phyloP scores from a whole-genome alignment of 169 alveolate genomes.

The Theileria sp. region DNA sequence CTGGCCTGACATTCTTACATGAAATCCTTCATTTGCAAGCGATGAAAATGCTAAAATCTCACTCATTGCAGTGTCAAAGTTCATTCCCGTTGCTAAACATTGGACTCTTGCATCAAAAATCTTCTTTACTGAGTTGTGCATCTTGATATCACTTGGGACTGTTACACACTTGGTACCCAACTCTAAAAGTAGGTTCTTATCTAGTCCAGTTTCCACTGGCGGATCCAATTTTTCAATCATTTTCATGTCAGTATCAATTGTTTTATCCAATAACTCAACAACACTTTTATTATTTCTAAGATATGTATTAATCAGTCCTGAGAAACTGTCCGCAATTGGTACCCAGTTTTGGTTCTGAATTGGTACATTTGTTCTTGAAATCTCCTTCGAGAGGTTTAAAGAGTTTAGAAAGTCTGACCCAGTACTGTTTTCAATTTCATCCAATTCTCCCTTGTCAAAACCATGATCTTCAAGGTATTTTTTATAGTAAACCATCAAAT shows the following conservation, averaged over 20 bases:
- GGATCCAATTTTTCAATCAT: background rate
- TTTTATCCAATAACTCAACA: background rate
- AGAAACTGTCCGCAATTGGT: background rate
- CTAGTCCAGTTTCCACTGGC: constrained; percentile 72
- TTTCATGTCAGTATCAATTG: background rate
- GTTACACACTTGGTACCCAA: constrained; percentile 82
- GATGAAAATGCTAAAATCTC: constrained; percentile 92
- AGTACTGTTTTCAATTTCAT: constrained; percentile 69
- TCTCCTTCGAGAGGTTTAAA: constrained; percentile 17
- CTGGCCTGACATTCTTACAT: constrained; percentile 90
- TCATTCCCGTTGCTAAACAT: constrained; percentile 76
- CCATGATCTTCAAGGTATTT: constrained; percentile 77
- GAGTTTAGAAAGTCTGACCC: constrained; percentile 16
- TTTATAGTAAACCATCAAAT: constrained; percentile 79
- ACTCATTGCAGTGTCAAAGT: constrained; percentile 90
- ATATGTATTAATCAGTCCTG: background rate
- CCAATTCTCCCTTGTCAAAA: constrained; percentile 75
- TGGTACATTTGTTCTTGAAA: constrained; percentile 78
- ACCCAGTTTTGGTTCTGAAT: constrained; percentile 69
- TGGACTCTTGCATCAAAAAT: constrained; percentile 82
- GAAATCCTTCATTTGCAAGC: constrained; percentile 88
- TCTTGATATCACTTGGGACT: constrained; percentile 83
- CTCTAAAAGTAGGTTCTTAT: constrained; percentile 71
- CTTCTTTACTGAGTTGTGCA: constrained; percentile 86
- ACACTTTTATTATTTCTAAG: background rate